Base-by-base conservation (phyloP, 805 yeast species). In the Candida ponderosae region DNA sequence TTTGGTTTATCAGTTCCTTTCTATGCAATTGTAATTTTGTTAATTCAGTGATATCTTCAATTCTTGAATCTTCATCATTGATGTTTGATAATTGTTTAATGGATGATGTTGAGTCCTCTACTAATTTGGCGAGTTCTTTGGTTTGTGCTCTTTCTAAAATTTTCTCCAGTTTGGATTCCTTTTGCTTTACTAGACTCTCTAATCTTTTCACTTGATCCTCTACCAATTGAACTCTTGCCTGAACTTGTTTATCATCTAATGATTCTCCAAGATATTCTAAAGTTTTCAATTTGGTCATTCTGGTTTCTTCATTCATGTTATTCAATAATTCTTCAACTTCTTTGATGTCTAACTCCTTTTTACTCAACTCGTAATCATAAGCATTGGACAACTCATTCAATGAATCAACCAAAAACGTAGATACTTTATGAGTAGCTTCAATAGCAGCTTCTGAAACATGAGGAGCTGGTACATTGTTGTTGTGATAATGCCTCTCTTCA, bases 391-490 rank as follows among this genome's bases (percentile, higher is more conserved):
- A 60, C 16, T 63, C 67, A 14, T 62, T 59, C 39, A 76, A 62
- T n/a, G 71, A 62, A 16, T 67, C 72, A 18, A 71, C 44, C 36
- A 79, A 59, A n/a, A 74, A 68, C 37, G 64, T 62, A 2, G 78
- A 66, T 55, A 76, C 61, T 42, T 62, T 61, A 43, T 73, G 79
- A 24, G 68, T 63, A 6, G 74, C 75, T 33, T 66, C 68, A 47
- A 72, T 69, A 1, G 78, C 79, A 23, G 76, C 68, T 48, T 73
- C 78, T 3, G 78, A 68, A 14, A 60, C 54, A 49, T 69, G 76
- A 0, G 74, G 72, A 9, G 50, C 53, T 6, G 53, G 54, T 32
- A 37, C 37, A 27, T 16, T 45, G 45, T 8, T 17, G 35, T 23
- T 34, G 39, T 31, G 39, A 43, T 33, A 18, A 41, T 20, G 39